These are phyloP conservation scores for Solanum pinnatisectum DNA, from an alignment of 257 asterid genomes.

Conservation along the genomic window DNA sequence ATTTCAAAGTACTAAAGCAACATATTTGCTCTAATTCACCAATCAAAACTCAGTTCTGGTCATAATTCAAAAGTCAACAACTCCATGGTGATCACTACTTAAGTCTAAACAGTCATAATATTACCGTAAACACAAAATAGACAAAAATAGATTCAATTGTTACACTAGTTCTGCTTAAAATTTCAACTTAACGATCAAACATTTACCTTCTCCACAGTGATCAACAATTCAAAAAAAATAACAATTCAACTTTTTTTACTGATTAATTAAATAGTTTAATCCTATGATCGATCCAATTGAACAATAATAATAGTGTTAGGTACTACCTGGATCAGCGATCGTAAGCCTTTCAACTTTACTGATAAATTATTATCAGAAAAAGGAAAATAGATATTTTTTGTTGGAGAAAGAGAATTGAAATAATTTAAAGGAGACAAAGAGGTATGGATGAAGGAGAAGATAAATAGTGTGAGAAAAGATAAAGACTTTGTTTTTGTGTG, in stretches of 20 bases:
- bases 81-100: background rate
- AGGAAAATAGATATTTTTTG: background rate
- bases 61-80: background rate
- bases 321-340: background rate
- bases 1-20: background rate
- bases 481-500: background rate
- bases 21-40: background rate
- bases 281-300: background rate
- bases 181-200: background rate
- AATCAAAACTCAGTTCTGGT: background rate
- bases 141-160: background rate
- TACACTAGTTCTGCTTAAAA: background rate
- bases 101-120: background rate
- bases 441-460: constrained; percentile 9
- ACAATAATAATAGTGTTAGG: background rate
- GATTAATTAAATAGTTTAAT: background rate
- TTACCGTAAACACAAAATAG: background rate
- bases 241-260: background rate
- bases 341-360: background rate
- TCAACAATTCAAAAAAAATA: background rate
- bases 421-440: constrained; percentile 8
- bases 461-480: background rate
- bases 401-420: background rate
- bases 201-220: background rate
- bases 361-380: background rate